Evolutionary conservation across 306 rosid species (phyloP), one percentile per base, ranked within the genome.

Genomic region (Cucurbita moschata): DNA sequence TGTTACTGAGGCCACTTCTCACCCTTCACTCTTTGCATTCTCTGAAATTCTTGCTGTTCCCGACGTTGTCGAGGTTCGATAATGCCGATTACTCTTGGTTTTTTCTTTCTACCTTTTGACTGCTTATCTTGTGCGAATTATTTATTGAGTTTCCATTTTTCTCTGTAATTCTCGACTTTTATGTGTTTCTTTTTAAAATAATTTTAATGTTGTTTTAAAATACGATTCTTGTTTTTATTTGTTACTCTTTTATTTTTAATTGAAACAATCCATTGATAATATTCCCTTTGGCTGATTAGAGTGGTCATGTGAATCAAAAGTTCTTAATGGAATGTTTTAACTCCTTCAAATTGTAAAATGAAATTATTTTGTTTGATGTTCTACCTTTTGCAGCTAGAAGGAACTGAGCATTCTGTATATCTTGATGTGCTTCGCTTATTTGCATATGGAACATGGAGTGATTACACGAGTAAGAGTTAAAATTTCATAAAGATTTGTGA

Each of bases 391-490:
- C 90, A 94, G 99, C 89, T 94, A 74, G 90, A 83, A 81, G 96
- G 78, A 79, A 84, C 88, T 11, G 89, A 85, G 51, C 78, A 80
- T 72, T 77, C 96, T 59, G 86, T 74, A 10, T 77, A 91, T 82
- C 88, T 90, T 73, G 88, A 94, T 39, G 26, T 89, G 81, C 92
- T 94, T 78, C 88, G 87, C 60, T 80, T 94, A 83, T 91, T 89
- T 85, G 92, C 97, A 12, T 88, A 91, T 71, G 99, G 97, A 76
- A 90, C 90, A 50, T 94, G 96, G 96, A 90, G 86, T 76, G 99
- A 94, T 81, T 94, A 87, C 79, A 94, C 84, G 87, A 78, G 99
- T 94, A 85, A 85, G 92, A 47, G 62, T 10, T 52, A 18, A 52
- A 63, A 62, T 71, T 47, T 46, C 21, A 38, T 15, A 19, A 16